A percentile compares a stretch with the other conserved stretches of the same genome.
Conservation (phyloP, 2,329 filamentous ascomycete species). For the Ceratocystis cacaofunesta region DNA sequence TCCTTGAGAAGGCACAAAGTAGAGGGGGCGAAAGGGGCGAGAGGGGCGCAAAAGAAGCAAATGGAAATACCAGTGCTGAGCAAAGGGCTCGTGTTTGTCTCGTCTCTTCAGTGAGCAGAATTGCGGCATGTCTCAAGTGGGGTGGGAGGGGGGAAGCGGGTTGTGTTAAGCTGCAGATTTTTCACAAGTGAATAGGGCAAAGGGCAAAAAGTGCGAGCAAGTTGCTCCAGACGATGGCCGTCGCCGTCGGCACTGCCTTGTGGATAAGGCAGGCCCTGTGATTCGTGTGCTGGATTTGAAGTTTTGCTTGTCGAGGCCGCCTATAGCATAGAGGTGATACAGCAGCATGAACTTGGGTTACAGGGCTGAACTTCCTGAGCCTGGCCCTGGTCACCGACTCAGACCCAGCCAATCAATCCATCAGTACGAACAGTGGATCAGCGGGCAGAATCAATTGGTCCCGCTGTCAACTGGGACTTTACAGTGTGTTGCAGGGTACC, state of each 20-base stretch:
- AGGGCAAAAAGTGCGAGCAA: not conserved
- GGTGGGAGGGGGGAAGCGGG: not conserved
- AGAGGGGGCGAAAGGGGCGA: too few species aligned
- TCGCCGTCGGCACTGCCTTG: not conserved
- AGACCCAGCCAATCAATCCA: not conserved
- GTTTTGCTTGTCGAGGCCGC: not conserved
- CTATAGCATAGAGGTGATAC: not conserved
- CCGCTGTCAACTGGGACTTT: slow-evolving; percentile 9
- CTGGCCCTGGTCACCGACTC: not conserved
- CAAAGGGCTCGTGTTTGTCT: not conserved
- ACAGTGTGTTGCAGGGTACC: not conserved
- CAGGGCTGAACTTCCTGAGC: not conserved
- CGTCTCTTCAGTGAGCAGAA: not conserved
- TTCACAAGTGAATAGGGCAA: too few species aligned
- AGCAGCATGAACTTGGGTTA: not conserved
- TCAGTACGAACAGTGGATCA: not conserved
- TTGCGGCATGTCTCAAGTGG: not conserved
- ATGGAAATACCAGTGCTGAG: not conserved
- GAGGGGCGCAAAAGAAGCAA: not conserved
- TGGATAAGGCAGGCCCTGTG: not conserved
- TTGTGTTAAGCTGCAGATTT: not conserved
- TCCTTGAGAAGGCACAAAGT: not conserved
- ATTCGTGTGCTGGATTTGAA: too few species aligned
- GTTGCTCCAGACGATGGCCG: not conserved
- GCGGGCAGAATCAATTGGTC: slow-evolving; percentile 12